These are phyloP conservation scores for Stachybotrys elegans DNA, from an alignment of 2,329 filamentous ascomycete genomes.

Conservation along the genomic window DNA sequence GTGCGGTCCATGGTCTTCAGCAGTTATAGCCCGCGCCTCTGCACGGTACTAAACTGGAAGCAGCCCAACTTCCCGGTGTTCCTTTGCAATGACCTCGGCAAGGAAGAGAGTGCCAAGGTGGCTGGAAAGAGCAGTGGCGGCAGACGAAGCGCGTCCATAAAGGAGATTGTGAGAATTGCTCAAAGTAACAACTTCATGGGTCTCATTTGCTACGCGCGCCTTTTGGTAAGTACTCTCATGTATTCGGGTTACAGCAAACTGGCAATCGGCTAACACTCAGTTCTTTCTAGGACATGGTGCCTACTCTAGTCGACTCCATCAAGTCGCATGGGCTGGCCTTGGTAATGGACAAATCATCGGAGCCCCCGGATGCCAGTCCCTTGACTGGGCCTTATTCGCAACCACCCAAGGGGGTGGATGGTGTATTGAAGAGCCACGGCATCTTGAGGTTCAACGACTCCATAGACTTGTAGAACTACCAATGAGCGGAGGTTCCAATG, in stretches of 20 bases:
- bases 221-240: slow-evolving; percentile 69
- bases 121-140: slow-evolving; percentile 58
- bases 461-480: slow-evolving; percentile 64
- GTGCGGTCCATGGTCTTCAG: slow-evolving; percentile 90
- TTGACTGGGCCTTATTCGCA: slow-evolving; percentile 49
- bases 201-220: slow-evolving; percentile 78
- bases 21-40: slow-evolving; percentile 85
- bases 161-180: slow-evolving; percentile 88
- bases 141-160: slow-evolving; percentile 76
- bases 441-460: slow-evolving; percentile 91
- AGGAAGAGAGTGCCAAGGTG: slow-evolving; percentile 40
- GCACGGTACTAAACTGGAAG: slow-evolving; percentile 97
- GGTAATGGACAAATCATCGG: slow-evolving; percentile 77
- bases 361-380: slow-evolving; percentile 34
- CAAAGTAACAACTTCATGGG: slow-evolving; percentile 99
- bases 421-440: slow-evolving; percentile 77
- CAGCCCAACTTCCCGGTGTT: slow-evolving; percentile 98
- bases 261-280: too few species aligned
- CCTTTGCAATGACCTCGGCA: slow-evolving; percentile 86
- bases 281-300: slow-evolving; percentile 72
- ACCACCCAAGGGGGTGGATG: slow-evolving; percentile 79
- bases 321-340: slow-evolving; percentile 91
- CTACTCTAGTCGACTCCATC: slow-evolving; percentile 85
- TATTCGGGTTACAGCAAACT: too few species aligned
- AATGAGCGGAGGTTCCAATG: too few species aligned